Conservation (phyloP, 768 basidiomycete genomes). For the Mycena venus region DNA sequence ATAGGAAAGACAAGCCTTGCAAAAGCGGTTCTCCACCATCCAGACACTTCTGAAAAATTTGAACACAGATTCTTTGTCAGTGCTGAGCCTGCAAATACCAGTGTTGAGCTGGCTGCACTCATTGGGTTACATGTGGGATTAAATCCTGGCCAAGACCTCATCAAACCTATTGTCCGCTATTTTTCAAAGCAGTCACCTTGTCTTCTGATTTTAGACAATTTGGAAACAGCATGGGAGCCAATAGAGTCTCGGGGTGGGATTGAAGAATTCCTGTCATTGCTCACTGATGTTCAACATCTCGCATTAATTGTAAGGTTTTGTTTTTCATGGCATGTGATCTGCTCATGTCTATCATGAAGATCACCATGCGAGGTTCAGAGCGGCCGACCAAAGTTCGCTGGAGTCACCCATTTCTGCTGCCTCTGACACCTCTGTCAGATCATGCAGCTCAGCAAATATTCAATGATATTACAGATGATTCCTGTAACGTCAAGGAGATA, state of each 20-base stretch:
- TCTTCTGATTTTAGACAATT: neutral
- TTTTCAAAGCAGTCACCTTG: neutral
- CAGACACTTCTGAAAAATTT: neutral
- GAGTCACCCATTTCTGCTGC: neutral
- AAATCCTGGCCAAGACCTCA: neutral
- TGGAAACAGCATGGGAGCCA: neutral
- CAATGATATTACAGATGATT: neutral
- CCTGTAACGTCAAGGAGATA: neutral
- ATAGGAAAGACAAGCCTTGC: too few species aligned
- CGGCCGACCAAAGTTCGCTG: neutral
- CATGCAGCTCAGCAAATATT: neutral
- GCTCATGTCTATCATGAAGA: neutral
- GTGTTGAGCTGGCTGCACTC: neutral
- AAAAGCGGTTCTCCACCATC: neutral
- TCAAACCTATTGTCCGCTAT: neutral
- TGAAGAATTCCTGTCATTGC: neutral
- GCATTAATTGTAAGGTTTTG: neutral
- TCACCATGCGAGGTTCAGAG: neutral
- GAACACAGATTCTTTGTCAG: neutral
- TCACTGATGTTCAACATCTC: too few species aligned
- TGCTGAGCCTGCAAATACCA: too few species aligned
- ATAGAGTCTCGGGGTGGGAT: neutral
- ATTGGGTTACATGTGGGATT: neutral
- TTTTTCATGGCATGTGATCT: neutral
- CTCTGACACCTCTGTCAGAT: neutral